phyloP scores from a whole-genome alignment of 257 asterid species.

The Solanum appendiculatum region DNA sequence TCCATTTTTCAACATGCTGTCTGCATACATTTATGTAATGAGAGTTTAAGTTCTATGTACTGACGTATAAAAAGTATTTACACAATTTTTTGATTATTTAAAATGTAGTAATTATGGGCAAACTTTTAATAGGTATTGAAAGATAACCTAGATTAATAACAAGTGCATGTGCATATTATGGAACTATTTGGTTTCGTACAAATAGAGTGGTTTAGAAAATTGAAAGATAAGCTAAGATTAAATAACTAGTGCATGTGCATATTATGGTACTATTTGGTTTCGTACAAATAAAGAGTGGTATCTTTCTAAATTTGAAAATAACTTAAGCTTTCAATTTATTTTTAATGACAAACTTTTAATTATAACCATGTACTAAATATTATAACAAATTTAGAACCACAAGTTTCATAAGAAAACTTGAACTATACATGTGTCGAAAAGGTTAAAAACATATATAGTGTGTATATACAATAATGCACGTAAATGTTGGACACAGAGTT shows the following conservation, averaged over 20 bases:
- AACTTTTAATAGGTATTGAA: not conserved
- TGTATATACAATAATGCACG: too few relatives aligned
- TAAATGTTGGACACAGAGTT: too few relatives aligned
- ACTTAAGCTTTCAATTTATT: not conserved
- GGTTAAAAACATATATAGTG: too few relatives aligned
- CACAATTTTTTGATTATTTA: not conserved
- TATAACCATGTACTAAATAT: not conserved
- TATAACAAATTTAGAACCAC: not conserved
- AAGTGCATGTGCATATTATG: not conserved
- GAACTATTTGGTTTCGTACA: not conserved
- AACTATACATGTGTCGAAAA: not conserved
- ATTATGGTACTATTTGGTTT: not conserved
- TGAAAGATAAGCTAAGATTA: not conserved
- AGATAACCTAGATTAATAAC: not conserved
- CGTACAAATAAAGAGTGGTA: not conserved
- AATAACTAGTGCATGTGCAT: not conserved
- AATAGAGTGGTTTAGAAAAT: not conserved
- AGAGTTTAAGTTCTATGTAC: not conserved
- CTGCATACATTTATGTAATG: not conserved
- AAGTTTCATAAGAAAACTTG: not conserved
- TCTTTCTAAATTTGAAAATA: not conserved
- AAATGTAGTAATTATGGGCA: not conserved
- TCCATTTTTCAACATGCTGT: slow-evolving; percentile 14
- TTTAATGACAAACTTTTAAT: not conserved
- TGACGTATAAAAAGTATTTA: not conserved